A percentile compares a stretch with the other conserved stretches of the same genome.
Evolutionary conservation across 441 rosid genomes (phyloP).

Genomic region (Syzygium malaccense): DNA sequence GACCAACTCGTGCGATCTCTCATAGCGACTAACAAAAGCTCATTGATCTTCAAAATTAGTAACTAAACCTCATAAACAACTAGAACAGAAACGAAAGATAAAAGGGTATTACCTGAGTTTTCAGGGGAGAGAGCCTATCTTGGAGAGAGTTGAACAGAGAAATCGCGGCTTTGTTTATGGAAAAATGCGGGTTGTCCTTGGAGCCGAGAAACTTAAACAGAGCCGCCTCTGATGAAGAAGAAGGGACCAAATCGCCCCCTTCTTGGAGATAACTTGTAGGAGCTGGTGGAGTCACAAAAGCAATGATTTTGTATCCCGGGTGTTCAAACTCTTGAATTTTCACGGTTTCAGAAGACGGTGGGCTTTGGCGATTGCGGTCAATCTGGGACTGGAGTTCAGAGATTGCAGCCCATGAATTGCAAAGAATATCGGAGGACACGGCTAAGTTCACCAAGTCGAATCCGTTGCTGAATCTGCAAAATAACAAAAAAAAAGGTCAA

Average conservation of each 20-base stretch:
- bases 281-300: conserved; percentile 27
- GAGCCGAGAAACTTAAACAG: conserved; percentile 37
- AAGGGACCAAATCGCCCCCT: conserved; percentile 4
- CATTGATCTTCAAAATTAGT: not conserved
- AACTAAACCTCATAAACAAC: not conserved
- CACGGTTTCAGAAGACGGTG: not conserved
- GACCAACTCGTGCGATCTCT: not conserved
- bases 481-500: not conserved
- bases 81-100: not conserved
- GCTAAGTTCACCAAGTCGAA: conserved; percentile 30
- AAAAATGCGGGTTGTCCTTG: conserved; percentile 23
- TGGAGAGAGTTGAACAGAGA: conserved; percentile 18
- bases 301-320: conserved; percentile 17
- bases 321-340: conserved; percentile 4
- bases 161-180: conserved; percentile 29
- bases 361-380: not conserved
- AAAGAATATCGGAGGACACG: conserved; percentile 38
- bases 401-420: conserved; percentile 27
- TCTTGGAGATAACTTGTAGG: conserved; percentile 6
- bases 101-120: conserved; percentile 24
- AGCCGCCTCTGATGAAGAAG: conserved; percentile 19
- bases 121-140: conserved; percentile 18
- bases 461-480: conserved; percentile 23
- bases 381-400: conserved; percentile 7
- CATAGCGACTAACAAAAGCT: not conserved